phyloP scores from a whole-genome alignment of 495 filamentous ascomycete species.

The Talaromyces ruber region DNA sequence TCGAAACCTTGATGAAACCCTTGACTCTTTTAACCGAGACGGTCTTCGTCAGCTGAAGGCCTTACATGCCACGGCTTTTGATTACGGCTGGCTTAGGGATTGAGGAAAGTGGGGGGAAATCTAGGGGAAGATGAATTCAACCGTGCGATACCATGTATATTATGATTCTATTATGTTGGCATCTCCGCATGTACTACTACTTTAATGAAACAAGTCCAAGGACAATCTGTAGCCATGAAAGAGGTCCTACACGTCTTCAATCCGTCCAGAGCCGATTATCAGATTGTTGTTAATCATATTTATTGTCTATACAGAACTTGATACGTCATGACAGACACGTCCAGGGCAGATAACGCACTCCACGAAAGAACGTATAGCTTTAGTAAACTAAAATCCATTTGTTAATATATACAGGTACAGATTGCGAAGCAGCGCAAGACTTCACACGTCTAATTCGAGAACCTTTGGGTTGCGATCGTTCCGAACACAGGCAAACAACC shows the following conservation, averaged over 20 bases:
- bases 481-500: not conserved
- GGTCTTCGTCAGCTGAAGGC: not conserved
- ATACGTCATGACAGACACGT: no score
- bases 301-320: no score
- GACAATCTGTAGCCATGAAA: no score
- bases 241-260: no score
- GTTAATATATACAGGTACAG: constrained; percentile 4
- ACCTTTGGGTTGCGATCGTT: not conserved
- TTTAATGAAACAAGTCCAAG: not conserved
- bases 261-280: not conserved
- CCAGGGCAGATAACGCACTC: no score
- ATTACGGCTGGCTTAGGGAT: no score
- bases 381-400: not conserved
- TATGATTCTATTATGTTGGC: not conserved
- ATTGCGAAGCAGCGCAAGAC: not conserved
- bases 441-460: not conserved
- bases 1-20: no score
- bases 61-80: not conserved
- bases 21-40: no score
- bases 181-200: not conserved
- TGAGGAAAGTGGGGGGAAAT: not conserved
- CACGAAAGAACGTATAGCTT: not conserved
- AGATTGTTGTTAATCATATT: no score
- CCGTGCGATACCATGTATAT: not conserved
- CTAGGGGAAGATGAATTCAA: not conserved